phyloP scores from a whole-genome alignment of 2,329 filamentous ascomycete species.

The Alternaria longipes region DNA sequence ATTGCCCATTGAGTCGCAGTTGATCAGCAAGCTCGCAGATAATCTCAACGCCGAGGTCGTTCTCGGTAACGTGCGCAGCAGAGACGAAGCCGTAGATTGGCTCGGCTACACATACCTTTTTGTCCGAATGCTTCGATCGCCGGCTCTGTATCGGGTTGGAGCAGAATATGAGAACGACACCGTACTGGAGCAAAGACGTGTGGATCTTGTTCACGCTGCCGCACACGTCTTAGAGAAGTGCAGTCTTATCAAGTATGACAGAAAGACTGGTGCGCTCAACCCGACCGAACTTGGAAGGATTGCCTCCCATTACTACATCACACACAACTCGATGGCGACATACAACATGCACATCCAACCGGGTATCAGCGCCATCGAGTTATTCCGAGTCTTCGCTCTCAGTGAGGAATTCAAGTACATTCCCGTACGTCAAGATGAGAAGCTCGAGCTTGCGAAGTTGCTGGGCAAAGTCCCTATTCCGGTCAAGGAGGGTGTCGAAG shows the following conservation, averaged over 20 bases:
- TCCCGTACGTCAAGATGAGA: slow-evolving; percentile 95
- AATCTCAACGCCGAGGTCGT: slow-evolving; percentile 97
- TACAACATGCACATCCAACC: slow-evolving; percentile 97
- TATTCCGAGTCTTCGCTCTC: slow-evolving; percentile 94
- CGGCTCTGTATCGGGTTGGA: slow-evolving; percentile 93
- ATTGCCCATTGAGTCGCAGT: slow-evolving; percentile 94
- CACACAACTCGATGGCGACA: slow-evolving; percentile 92
- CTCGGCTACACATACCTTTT: slow-evolving; percentile 98
- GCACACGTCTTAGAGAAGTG: slow-evolving; percentile 87
- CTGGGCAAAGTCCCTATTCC: slow-evolving; percentile 90
- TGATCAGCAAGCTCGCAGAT: slow-evolving; percentile 91
- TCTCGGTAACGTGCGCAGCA: slow-evolving; percentile 86
- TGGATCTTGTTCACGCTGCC: slow-evolving; percentile 96
- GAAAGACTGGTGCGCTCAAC: slow-evolving; percentile 87
- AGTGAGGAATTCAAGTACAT: slow-evolving; percentile 99
- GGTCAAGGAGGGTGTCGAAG: slow-evolving; percentile 96
- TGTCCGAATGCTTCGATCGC: slow-evolving; percentile 95
- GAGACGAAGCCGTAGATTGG: slow-evolving; percentile 99
- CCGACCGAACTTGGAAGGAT: slow-evolving; percentile 94
- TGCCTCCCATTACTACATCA: slow-evolving; percentile 98
- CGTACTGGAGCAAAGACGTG: slow-evolving; percentile 91
- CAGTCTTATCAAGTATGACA: slow-evolving; percentile 92
- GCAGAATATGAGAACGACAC: slow-evolving; percentile 94
- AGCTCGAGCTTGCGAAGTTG: slow-evolving; percentile 92
- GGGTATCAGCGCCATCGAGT: slow-evolving; percentile 89